phyloP scores from a whole-genome alignment of 2,329 filamentous ascomycete species.

The Aspergillus sp. region DNA sequence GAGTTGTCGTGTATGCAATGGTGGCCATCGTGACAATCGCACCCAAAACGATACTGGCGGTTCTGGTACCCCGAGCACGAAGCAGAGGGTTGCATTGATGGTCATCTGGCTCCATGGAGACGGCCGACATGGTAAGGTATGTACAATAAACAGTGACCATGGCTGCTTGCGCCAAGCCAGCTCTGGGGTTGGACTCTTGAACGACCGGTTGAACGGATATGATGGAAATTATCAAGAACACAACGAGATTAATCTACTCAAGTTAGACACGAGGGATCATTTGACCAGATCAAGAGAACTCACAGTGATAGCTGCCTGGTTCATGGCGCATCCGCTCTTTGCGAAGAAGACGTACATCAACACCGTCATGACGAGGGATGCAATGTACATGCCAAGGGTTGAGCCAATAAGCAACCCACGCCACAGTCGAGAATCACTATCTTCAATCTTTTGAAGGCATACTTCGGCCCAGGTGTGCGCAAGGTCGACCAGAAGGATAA shows the following conservation, averaged over 20 bases:
- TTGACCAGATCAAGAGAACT: conserved; percentile 18
- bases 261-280: conserved; percentile 1
- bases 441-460: conserved; percentile 88
- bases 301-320: conserved; percentile 86
- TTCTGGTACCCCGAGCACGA: conserved; percentile 76
- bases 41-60: conserved; percentile 84
- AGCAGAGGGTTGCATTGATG: conserved; percentile 90
- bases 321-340: conserved; percentile 77
- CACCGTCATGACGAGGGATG: conserved; percentile 87
- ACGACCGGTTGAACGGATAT: conserved; percentile 86
- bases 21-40: conserved; percentile 96
- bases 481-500: conserved; percentile 89
- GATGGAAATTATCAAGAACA: conserved; percentile 74
- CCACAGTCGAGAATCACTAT: conserved; percentile 80
- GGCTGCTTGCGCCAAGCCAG: conserved; percentile 91
- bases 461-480: conserved; percentile 97
- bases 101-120: conserved; percentile 97
- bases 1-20: conserved; percentile 94
- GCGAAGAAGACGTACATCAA: conserved; percentile 98
- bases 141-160: conserved; percentile 99
- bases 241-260: conserved; percentile 68
- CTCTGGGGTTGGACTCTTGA: conserved; percentile 88
- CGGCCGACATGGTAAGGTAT: conserved; percentile 95
- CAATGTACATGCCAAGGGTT: conserved; percentile 88
- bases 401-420: conserved; percentile 83